These are phyloP conservation scores for Tuber aestivum DNA, from an alignment of 495 filamentous ascomycete genomes.

Conservation along the genomic window DNA sequence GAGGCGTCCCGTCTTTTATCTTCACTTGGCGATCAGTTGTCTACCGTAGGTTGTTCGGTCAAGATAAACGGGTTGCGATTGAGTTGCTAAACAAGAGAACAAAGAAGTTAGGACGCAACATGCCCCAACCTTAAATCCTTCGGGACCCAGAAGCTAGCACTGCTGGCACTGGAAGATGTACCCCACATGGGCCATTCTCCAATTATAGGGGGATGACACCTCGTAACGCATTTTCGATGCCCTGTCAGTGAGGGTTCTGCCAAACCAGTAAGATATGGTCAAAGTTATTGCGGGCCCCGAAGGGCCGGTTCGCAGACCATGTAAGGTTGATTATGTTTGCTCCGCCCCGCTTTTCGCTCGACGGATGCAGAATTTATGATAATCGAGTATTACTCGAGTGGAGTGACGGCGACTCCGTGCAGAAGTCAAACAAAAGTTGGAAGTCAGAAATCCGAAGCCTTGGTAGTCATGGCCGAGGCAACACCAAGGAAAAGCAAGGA, in stretches of 20 bases:
- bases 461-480: no score
- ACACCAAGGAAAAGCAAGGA: no score
- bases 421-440: no score
- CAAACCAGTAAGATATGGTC: conserved; percentile 25
- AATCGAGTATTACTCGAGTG: no score
- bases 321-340: conserved; percentile 29
- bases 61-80: conserved; percentile 25
- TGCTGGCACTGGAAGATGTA: conserved; percentile 15
- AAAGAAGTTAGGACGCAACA: conserved; percentile 30
- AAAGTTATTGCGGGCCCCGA: conserved; percentile 12
- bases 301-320: conserved; percentile 29
- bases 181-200: conserved; percentile 28
- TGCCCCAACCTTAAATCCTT: conserved; percentile 34
- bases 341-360: conserved; percentile 38
- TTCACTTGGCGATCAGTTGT: conserved; percentile 32
- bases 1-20: conserved; percentile 20
- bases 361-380: conserved; percentile 31
- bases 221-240: conserved; percentile 20
- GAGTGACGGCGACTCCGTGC: no score
- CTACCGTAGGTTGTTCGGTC: conserved; percentile 18
- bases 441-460: no score
- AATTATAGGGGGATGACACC: conserved; percentile 18
- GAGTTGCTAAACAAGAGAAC: conserved; percentile 26
- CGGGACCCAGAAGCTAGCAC: conserved; percentile 5
- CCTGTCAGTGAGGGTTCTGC: conserved; percentile 21